These are phyloP conservation scores for Diplogelasinospora grovesii DNA, from an alignment of 495 filamentous ascomycete genomes.

Conservation along the genomic window DNA sequence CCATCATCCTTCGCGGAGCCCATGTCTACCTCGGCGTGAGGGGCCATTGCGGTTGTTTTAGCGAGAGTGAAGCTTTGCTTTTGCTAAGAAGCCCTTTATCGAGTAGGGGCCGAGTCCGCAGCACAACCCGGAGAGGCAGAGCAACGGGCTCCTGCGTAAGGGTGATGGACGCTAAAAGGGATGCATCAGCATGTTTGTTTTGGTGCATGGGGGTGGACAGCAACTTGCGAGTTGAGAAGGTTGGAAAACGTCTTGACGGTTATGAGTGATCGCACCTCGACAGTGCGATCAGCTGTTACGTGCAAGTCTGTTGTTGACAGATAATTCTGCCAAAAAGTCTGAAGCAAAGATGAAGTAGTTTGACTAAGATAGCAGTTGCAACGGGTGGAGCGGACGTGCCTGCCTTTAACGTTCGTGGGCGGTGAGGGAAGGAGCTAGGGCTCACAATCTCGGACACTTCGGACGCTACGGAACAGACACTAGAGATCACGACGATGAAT, in stretches of 20 bases:
- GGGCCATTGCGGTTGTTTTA: conserved; percentile 60
- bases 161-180: conserved; percentile 73
- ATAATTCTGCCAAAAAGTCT: conserved; percentile 12
- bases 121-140: conserved; percentile 80
- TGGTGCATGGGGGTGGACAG: conserved; percentile 1
- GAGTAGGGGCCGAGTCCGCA: conserved; percentile 66
- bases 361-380: no score
- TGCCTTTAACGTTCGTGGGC: no score
- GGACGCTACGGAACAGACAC: no score
- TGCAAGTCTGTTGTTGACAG: background rate
- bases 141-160: conserved; percentile 95
- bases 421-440: no score
- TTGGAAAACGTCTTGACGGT: conserved; percentile 86
- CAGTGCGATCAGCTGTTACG: conserved; percentile 41
- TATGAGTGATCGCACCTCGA: conserved; percentile 47
- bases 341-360: no score
- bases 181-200: conserved; percentile 9
- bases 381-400: no score
- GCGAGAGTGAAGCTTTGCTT: conserved; percentile 3
- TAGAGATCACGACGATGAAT: no score
- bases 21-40: conserved; percentile 75
- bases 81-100: no score
- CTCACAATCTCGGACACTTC: conserved; percentile 15
- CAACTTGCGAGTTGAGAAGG: conserved; percentile 74
- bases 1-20: conserved; percentile 67